phyloP scores from a whole-genome alignment of 148 eudicot species.

The Polygonum maritimum region DNA sequence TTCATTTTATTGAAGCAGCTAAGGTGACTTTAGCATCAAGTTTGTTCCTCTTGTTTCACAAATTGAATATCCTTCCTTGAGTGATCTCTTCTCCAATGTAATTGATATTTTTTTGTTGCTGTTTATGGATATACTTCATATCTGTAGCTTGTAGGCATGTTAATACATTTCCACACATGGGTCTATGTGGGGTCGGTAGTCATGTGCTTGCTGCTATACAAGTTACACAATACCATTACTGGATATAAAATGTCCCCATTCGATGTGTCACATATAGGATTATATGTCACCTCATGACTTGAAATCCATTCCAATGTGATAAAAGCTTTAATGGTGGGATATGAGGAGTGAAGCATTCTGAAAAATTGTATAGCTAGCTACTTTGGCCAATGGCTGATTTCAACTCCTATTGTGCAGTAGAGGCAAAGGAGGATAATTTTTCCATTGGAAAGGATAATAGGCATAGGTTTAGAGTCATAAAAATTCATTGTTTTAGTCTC shows the following conservation, averaged over 20 bases:
- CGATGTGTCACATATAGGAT: not conserved
- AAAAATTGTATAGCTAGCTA: not conserved
- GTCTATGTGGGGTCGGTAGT: not conserved
- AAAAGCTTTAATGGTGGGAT: not conserved
- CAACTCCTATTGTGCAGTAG: not conserved
- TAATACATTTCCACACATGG: not conserved
- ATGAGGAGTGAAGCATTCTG: not conserved
- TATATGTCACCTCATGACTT: not conserved
- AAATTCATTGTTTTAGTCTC: not conserved
- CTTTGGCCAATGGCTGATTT: not conserved
- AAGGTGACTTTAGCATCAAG: constrained; percentile 37
- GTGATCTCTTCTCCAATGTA: not conserved
- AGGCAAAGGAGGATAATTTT: not conserved
- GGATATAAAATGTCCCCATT: not conserved
- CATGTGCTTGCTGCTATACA: not conserved
- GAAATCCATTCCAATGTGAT: not conserved
- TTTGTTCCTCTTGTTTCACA: not conserved
- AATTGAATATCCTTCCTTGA: not conserved
- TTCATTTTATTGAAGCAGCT: constrained; percentile 80
- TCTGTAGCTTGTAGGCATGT: not conserved
- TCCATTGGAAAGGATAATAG: not conserved
- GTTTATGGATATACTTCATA: not conserved
- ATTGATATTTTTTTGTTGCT: not conserved
- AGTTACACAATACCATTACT: not conserved
- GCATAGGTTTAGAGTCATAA: not conserved